Conservation (phyloP, 1,139 yeast species). For the Pichia sp. region DNA sequence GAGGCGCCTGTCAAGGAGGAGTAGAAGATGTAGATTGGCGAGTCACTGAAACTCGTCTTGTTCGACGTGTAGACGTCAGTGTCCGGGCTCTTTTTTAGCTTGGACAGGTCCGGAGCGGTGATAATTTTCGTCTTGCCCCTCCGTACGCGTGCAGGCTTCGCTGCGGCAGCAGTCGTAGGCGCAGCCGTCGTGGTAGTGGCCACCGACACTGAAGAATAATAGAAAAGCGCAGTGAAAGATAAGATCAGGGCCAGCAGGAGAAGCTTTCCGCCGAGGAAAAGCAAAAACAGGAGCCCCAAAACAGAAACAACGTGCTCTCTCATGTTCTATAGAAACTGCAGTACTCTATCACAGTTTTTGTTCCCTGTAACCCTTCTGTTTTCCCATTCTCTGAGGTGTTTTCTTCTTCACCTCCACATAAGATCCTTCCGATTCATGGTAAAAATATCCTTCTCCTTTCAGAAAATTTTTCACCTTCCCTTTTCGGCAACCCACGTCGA, state of each 20-base stretch:
- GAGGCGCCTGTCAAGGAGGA: slow-evolving; percentile 85
- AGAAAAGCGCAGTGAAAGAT: slow-evolving; percentile 7
- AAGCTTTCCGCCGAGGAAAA: slow-evolving; percentile 11
- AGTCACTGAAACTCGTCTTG: slow-evolving; percentile 36
- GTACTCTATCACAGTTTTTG: not conserved
- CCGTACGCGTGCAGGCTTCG: not conserved
- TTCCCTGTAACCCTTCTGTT: not conserved
- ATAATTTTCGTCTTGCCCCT: slow-evolving; percentile 13
- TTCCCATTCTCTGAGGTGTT: not conserved
- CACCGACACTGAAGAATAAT: slow-evolving; percentile 5
- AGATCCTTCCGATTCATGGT: not conserved
- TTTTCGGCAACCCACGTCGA: not conserved
- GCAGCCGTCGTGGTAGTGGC: not conserved
- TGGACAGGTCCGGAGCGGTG: slow-evolving; percentile 5
- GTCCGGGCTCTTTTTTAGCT: slow-evolving; percentile 7
- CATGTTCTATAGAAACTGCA: not conserved
- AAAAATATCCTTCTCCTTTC: not conserved
- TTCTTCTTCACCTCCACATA: not conserved
- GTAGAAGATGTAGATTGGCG: slow-evolving; percentile 63
- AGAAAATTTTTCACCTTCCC: not conserved
- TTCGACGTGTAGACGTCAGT: slow-evolving; percentile 33
- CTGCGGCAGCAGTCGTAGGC: not conserved
- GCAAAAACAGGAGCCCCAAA: slow-evolving; percentile 2
- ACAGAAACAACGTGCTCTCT: slow-evolving; percentile 6
- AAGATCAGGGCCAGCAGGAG: slow-evolving; percentile 5